Base-by-base conservation (phyloP, 495 filamentous ascomycete genomes). In the Glonium stellatum region DNA sequence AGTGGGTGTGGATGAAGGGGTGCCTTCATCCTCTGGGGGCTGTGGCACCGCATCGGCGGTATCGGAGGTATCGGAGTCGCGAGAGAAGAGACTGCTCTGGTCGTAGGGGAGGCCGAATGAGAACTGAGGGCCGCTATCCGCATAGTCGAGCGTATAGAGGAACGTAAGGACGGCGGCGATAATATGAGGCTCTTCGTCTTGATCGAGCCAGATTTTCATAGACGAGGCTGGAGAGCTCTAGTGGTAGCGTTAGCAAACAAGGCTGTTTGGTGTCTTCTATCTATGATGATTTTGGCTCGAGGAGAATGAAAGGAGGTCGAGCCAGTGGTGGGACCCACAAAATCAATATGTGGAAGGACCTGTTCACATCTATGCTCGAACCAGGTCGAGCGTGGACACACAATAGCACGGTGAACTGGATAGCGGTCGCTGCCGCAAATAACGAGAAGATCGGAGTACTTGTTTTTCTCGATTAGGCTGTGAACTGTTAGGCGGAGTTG, bases 71-170 rank as follows among this genome's bases (percentile, higher is more conserved):
- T 2, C 53, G 25, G 53, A 42, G 22, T 37, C 18, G 19, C 39
- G 25, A 12, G 53, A 55, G 53, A 36, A 31, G 25, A 55, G 19
- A 31, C 48, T 51, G 11, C 19, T 51, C n/a, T 37, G 34, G 23
- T 55, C 53, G 4, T 55, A 31, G n/a, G 53, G 53, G 23, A 55
- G 34, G 27, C 34, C 34, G 31, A 55, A 55, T 5, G 53, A 55
- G 15, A 55, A 15, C 15, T 18, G 19, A 10, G 34, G 34, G 15
- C 53, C 53, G 19, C 34, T 37, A n/a, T 34, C 25, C n/a, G 19
- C 48, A 27, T 66, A 66, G 41, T 66, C 57, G 19, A 66, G 51
- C 8, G 64, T 66, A 56, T 66, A 66, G 21, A 66, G 53, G 51
- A 62, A 66, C 0, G 55, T 66, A 27, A 66, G 47, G 11, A 66